These are phyloP conservation scores for Eimeria necatrix DNA, from an alignment of 169 alveolate species.

Conservation along the genomic window DNA sequence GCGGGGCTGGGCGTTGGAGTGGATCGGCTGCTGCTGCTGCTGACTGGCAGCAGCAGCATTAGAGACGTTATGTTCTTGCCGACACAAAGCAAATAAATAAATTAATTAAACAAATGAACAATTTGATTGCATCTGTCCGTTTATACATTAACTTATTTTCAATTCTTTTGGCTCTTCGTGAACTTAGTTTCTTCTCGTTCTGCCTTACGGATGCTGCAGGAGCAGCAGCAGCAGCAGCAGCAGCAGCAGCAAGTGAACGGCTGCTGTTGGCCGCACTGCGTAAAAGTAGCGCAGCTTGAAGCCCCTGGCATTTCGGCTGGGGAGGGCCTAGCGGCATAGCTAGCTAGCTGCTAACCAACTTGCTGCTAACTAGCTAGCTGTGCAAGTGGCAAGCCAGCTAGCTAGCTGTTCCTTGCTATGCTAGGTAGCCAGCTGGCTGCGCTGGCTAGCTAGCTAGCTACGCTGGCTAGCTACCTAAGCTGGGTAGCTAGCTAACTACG, in stretches of 20 bases:
- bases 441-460: no score
- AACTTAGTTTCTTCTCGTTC: not conserved
- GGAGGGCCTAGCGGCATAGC: no score
- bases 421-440: no score
- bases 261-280: not conserved
- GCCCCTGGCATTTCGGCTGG: no score
- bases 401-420: no score
- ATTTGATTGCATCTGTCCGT: not conserved
- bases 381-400: no score
- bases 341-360: no score
- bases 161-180: not conserved
- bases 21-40: conserved; percentile 96
- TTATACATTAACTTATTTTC: not conserved
- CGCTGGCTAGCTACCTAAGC: no score
- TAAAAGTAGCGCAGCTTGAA: no score
- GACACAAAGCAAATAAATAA: conserved; percentile 55
- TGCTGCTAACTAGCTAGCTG: no score
- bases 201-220: not conserved
- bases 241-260: not conserved
- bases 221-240: not conserved
- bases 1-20: conserved; percentile 98
- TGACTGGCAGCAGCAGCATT: conserved; percentile 93
- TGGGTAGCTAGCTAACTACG: no score
- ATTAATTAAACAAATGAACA: not conserved
- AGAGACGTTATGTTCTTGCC: conserved; percentile 89